Base-by-base conservation (phyloP, 1,139 yeast species). In the Taiozyma sp. region DNA sequence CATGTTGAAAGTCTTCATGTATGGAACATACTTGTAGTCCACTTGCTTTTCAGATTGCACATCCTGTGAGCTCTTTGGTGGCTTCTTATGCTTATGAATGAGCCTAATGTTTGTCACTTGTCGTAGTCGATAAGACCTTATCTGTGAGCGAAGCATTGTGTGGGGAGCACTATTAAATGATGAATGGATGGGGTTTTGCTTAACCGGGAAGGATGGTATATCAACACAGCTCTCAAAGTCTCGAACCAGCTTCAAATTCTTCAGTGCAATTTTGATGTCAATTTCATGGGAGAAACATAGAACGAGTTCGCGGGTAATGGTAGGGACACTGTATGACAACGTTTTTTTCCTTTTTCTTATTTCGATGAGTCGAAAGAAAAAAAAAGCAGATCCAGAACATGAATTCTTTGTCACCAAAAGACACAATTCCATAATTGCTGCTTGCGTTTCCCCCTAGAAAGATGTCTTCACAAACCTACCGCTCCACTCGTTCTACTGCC, bases 401-500 rank as follows among this genome's bases (percentile, higher is more conserved):
- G 30, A 19, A 38, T 24, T 10, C 13, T 38, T 38, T 38, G 23
- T 38, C 10, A 22, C 7, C 22, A 38, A 38, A 5, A 38, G 24
- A 19, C 14, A 38, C 14, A 38, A 19, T 12, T 38, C 12, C 22
- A 38, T 16, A 38, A 8, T 38, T 41, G 13, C 30, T 24, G 29
- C 16, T 14, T 22, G 12, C 27, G 6, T 22, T 14, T 23, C 16
- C 16, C 32, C 19, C 30, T 12, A 40, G 19, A 42, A 29, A 27
- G 19, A 60, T 59, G 61, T 57, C 71, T 57, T 76, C 86, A 8
- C 81, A 81, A 70, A 70, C 74, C 48, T 93, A 93, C 70, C 85
- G 96, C 72, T 92, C 98, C 27, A 90, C 99, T 14, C 84, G 98
- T 67, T 83, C 95, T 8, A 65, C 82, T 27, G 68, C 67, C 13